Conservation (phyloP, 805 yeast species). For the Starmerella geochares region DNA sequence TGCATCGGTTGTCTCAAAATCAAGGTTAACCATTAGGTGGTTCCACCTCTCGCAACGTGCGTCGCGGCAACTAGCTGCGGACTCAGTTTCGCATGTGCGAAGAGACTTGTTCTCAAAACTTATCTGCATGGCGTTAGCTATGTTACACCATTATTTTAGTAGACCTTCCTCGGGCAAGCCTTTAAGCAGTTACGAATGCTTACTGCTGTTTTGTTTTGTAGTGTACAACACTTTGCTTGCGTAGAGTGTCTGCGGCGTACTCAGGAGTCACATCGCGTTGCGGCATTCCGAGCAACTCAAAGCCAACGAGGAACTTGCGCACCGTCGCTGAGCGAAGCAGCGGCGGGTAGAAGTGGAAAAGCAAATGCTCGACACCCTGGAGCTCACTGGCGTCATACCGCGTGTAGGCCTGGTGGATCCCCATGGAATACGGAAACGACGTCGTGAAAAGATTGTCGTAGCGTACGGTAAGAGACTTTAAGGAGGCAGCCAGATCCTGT, state of each 20-base stretch:
- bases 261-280: slow-evolving; percentile 62
- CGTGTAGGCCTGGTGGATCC: slow-evolving; percentile 65
- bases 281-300: slow-evolving; percentile 48
- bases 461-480: slow-evolving; percentile 46
- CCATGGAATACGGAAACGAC: slow-evolving; percentile 73
- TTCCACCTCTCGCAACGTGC: too few species aligned
- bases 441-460: slow-evolving; percentile 64
- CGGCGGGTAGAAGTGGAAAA: slow-evolving; percentile 73
- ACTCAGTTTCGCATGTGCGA: too few species aligned
- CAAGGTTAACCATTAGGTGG: too few species aligned
- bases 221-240: slow-evolving; percentile 25
- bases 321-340: slow-evolving; percentile 64
- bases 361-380: slow-evolving; percentile 42
- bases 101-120: too few species aligned
- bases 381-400: slow-evolving; percentile 36
- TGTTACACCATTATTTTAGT: too few species aligned
- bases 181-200: too few species aligned
- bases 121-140: too few species aligned
- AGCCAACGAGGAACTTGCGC: slow-evolving; percentile 65
- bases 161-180: too few species aligned
- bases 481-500: slow-evolving; percentile 45
- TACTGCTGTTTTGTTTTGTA: slow-evolving; percentile 1
- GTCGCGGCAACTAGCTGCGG: too few species aligned
- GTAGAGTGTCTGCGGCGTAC: slow-evolving; percentile 49
- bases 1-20: too few species aligned